Base-by-base conservation (phyloP, 495 filamentous ascomycete species). In the Parathielavia hyrcaniae region DNA sequence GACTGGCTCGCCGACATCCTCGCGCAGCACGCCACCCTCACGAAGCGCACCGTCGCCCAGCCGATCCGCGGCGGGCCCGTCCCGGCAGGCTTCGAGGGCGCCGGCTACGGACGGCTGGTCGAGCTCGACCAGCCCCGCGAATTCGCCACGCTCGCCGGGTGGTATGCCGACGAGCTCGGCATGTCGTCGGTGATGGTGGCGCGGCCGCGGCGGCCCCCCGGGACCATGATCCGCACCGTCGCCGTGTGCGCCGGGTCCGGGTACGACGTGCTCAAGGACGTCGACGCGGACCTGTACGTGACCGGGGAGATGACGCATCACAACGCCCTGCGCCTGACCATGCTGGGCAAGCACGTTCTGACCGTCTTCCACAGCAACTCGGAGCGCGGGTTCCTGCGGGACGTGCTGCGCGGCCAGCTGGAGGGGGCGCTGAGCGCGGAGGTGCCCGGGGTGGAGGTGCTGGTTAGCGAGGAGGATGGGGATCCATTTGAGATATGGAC, bases 1-100 rank as follows among this genome's bases (percentile, higher is more conserved):
- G 90, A 97, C 74, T 98, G 93, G 93, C 86, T 98, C 19, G 91
- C 88, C 50, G 87, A 96, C 71, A 88, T 95, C 49, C 86, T 89
- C 26, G 71, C 62, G 12, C 6, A 49, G 17, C 12, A 20, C 47
- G 1, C 14, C 38, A 26, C 55, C 20, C 50, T 58, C 49, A 48
- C 59, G 19, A 62, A 68, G 22, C 64, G 66, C 1, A 65, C 71
- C n/a, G 69, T 78, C 22, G 66, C 68, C 12, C 62, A 74, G 53
- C 73, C 73, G 23, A 67, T 74, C 53, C 40, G 63, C 12, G 50
- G 61, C 14, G 23, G 12, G 20, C 64, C 73, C 14, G 35, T 73
- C 13, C 70, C 74, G 1, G 38, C 62, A 9, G 82, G 83, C 43
- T 83, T 89, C 64, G 80, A 83, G 63, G 77, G 75, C 53, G 83